Evolutionary conservation across 305 asterid genomes (phyloP).

Genomic region (Fraxinus latifolia): DNA sequence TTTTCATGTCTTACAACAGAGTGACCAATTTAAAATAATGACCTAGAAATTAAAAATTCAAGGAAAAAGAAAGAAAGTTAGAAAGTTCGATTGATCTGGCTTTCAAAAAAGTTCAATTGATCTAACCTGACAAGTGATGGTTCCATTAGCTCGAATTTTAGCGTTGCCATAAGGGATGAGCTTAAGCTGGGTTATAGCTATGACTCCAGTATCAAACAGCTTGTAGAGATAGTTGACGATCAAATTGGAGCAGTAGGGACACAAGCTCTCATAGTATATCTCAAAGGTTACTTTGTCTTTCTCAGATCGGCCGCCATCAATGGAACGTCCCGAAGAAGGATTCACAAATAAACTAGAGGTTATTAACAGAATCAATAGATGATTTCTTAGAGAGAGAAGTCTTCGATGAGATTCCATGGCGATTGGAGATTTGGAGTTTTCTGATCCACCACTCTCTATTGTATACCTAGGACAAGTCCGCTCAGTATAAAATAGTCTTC

Average conservation of each 20-base stretch:
- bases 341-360: constrained; percentile 3
- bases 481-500: background rate
- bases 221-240: constrained; percentile 26
- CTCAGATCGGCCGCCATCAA: background rate
- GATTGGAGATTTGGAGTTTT: background rate
- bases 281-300: constrained; percentile 31
- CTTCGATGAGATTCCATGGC: constrained; percentile 20
- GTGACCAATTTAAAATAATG: background rate
- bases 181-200: constrained; percentile 31
- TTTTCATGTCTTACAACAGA: background rate
- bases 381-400: background rate
- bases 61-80: background rate
- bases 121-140: constrained; percentile 37
- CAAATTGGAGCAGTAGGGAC: constrained; percentile 36
- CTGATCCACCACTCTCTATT: background rate
- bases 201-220: constrained; percentile 30
- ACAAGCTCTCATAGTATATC: constrained; percentile 37
- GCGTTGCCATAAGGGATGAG: constrained; percentile 45
- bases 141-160: constrained; percentile 22
- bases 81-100: background rate
- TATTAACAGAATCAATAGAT: constrained; percentile 6
- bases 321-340: constrained; percentile 20
- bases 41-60: background rate
- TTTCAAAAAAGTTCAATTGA: background rate
- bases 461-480: background rate